Evolutionary conservation across 2,329 filamentous ascomycete genomes (phyloP), one percentile per base, ranked within the genome.

Genomic region (Cladophialophora yegresii): DNA sequence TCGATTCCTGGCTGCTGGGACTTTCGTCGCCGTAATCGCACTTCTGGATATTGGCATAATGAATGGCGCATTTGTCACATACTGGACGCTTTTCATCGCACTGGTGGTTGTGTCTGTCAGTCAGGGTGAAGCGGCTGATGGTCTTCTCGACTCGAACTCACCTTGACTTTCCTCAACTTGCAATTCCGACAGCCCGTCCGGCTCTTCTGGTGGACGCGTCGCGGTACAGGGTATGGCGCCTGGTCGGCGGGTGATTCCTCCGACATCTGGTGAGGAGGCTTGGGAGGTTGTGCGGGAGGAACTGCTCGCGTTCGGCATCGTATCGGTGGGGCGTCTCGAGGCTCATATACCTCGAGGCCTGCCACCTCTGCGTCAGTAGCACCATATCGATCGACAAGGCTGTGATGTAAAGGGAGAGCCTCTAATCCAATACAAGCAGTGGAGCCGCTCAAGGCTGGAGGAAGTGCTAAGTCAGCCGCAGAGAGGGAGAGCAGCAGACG

Each of bases 11-110:
- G 36, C 32, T 36, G 8, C 22, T 30, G 20, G 50, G 26, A 36
- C 49, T 61, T 12, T 54, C 49, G 32, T 61, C 58, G 22, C 58
- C 58, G 26, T 61, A 61, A 28, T 61, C 58, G 36, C 58, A 61
- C 16, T 36, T 45, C 23, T 47, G 58, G 45, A 54, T 61, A 33
- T 61, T 54, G 23, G 40, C 40, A 47, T 61, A 61, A 32, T 61
- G 58, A 22, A 61, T 22, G 33, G 50, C 49, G 28, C 58, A 61
- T n/a, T 54, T 61, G 58, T 47, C 58, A 23, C 58, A 61, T 20
- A 61, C 50, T 2, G 58, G 58, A 43, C 58, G 58, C 26, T 49
- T 61, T 32, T 61, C 58, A 23, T 61, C 58, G 10, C 58, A 61
- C 58, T 61, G 28, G 32, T 13, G 9, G n/a, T n/a, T 26, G 13